A percentile compares a stretch with the other conserved stretches of the same genome.
These are phyloP conservation scores for Solanum chmielewskii DNA, from an alignment of 257 asterid species.

Conservation along the genomic window DNA sequence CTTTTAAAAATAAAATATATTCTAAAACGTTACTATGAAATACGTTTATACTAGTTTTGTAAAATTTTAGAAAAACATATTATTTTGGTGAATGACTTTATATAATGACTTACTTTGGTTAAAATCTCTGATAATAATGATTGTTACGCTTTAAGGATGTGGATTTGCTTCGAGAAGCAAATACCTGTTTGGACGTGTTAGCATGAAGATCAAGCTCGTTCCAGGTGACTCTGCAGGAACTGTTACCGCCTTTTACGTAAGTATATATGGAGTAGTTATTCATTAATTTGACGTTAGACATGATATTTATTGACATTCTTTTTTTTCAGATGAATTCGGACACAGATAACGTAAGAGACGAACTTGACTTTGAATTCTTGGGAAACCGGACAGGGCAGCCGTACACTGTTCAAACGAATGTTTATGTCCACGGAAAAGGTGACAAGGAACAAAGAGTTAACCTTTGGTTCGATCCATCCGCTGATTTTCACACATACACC, in stretches of 20 bases:
- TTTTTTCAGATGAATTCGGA: conserved; percentile 70
- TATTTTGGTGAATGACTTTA: no score
- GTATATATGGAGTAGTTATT: neutral
- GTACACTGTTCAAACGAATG: conserved; percentile 78
- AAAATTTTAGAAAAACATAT: no score
- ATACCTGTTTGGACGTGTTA: conserved; percentile 24
- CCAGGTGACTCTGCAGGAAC: conserved; percentile 49
- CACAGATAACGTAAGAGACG: conserved; percentile 44
- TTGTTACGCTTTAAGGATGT: conserved; percentile 8
- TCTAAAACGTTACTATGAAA: no score
- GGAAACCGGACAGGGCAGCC: conserved; percentile 92
- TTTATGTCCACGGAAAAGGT: conserved; percentile 78
- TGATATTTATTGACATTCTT: neutral
- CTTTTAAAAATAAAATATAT: no score
- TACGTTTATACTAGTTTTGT: no score
- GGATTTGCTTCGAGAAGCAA: conserved; percentile 25
- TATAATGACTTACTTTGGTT: no score
- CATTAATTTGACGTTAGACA: neutral
- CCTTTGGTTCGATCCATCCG: conserved; percentile 85
- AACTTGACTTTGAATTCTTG: conserved; percentile 83
- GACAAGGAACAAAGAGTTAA: conserved; percentile 71
- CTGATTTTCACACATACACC: conserved; percentile 51
- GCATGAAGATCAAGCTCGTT: conserved; percentile 38
- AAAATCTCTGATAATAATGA: neutral
- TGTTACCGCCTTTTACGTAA: conserved; percentile 36